phyloP scores from a whole-genome alignment of 257 asterid genomes.

The Fraxinus quadrangulata region DNA sequence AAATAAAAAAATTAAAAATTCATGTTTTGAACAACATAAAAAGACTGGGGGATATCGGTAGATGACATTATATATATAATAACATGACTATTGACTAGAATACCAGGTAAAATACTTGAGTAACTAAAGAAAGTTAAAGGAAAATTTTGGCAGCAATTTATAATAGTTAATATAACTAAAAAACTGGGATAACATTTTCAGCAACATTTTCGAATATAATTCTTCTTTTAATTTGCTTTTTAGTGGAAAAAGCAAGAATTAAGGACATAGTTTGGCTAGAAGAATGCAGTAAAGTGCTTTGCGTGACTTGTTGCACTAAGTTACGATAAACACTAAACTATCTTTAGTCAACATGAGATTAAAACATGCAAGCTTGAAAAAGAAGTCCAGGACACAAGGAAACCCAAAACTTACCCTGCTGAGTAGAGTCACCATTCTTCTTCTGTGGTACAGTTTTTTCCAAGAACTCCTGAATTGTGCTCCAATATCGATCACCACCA shows the following conservation, averaged over 20 bases:
- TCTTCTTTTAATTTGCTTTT: neutral
- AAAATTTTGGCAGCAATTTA: neutral
- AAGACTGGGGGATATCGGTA: conserved; percentile 6
- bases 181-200: neutral
- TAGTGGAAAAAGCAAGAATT: neutral
- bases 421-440: conserved; percentile 45
- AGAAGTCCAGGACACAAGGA: conserved; percentile 12
- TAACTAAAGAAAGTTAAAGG: neutral
- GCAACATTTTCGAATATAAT: conserved; percentile 17
- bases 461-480: conserved; percentile 68
- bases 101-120: neutral
- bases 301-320: conserved; percentile 9
- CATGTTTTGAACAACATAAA: neutral
- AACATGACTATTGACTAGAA: neutral
- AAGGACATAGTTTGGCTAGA: neutral
- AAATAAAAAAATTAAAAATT: neutral
- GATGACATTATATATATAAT: neutral
- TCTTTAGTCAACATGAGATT: neutral
- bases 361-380: conserved; percentile 1
- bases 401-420: conserved; percentile 43
- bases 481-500: conserved; percentile 94
- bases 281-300: neutral
- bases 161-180: neutral
- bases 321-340: conserved; percentile 18
- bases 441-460: conserved; percentile 54